phyloP scores from a whole-genome alignment of 2,329 filamentous ascomycete genomes.

The Fusarium incarnatum region DNA sequence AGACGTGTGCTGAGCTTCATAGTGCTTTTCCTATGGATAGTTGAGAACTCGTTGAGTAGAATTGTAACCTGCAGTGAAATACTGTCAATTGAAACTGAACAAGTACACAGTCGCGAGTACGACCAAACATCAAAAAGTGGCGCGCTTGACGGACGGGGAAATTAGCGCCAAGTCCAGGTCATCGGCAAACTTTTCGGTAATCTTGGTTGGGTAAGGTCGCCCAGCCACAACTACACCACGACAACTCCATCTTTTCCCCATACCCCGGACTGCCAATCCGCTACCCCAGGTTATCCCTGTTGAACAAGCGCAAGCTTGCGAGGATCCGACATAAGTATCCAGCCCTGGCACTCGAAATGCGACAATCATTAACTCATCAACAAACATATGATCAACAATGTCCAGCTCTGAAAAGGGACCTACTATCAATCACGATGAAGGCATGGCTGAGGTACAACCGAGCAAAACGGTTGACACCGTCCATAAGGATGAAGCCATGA shows the following conservation, averaged over 20 bases:
- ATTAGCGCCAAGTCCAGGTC: slow-evolving; percentile 7
- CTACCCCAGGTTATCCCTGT: slow-evolving; percentile 21
- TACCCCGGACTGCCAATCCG: background rate
- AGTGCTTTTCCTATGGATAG: too few species aligned
- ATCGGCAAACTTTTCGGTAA: slow-evolving; percentile 22
- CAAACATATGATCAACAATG: slow-evolving; percentile 16
- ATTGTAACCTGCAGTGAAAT: background rate
- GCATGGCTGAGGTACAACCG: background rate
- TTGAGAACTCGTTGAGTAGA: background rate
- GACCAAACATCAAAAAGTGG: background rate
- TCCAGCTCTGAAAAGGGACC: slow-evolving; percentile 34
- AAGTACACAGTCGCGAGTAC: background rate
- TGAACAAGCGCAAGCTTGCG: too few species aligned
- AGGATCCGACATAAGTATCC: slow-evolving; percentile 32
- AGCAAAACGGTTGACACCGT: slow-evolving; percentile 33
- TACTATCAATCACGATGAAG: slow-evolving; percentile 23
- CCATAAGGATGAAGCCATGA: slow-evolving; percentile 49
- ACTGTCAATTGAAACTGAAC: background rate
- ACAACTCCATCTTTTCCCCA: background rate
- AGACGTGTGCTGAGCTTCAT: slow-evolving; percentile 1
- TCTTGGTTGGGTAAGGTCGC: slow-evolving; percentile 16
- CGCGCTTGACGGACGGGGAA: background rate
- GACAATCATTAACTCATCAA: background rate
- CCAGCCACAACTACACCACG: background rate
- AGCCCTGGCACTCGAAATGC: slow-evolving; percentile 5